A percentile compares a stretch with the other conserved stretches of the same genome.
Evolutionary conservation across 2,329 filamentous ascomycete species (phyloP).

Genomic region (Botrytis deweyae): DNA sequence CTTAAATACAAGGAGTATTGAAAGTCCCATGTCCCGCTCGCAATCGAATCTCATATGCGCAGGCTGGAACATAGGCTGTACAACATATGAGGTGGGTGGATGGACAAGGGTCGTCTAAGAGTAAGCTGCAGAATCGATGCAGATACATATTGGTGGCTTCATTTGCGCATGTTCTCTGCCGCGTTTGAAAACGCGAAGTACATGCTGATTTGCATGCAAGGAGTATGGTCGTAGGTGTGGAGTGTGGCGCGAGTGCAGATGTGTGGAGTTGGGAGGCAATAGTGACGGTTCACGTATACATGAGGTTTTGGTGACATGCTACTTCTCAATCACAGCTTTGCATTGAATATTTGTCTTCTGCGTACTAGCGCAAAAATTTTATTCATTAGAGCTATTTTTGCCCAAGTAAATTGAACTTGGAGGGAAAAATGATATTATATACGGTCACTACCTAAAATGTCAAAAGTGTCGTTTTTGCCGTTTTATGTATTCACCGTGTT

Average conservation of each 20-base stretch:
- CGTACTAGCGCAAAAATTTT: background rate
- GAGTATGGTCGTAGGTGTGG: background rate
- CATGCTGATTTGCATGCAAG: background rate
- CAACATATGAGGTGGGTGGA: background rate
- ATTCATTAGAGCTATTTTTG: background rate
- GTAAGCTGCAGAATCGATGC: conserved; percentile 7
- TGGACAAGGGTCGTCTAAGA: background rate
- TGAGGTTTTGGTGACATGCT: background rate
- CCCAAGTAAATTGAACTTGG: too few relatives aligned
- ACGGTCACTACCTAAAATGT: background rate
- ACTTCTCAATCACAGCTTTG: background rate
- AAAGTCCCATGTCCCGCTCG: background rate
- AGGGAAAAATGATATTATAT: background rate
- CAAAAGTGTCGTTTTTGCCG: background rate
- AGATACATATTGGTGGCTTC: background rate
- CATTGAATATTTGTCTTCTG: background rate
- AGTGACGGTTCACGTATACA: background rate
- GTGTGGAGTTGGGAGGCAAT: background rate
- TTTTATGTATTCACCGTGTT: background rate
- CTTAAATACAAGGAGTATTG: background rate
- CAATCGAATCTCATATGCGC: background rate
- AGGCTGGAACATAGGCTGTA: background rate
- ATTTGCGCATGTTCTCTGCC: background rate
- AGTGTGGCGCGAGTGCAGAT: background rate
- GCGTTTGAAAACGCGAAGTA: conserved; percentile 10